Percentiles rank a stretch among this genome's conserved stretches.
Evolutionary conservation across 2,329 filamentous ascomycete species (phyloP).

Genomic region (Xylariaceae sp.): DNA sequence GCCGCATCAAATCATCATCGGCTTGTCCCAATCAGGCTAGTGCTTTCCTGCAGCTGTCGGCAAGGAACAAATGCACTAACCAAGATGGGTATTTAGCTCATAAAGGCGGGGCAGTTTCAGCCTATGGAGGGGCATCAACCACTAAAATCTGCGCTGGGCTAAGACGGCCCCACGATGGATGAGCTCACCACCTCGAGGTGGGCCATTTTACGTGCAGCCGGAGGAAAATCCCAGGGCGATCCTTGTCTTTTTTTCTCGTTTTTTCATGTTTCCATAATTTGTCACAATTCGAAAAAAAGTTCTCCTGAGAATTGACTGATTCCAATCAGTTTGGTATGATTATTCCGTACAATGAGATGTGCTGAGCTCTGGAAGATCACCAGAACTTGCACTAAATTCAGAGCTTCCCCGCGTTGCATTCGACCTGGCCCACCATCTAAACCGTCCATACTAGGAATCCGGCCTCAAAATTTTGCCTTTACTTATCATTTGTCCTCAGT

Average conservation of each 20-base stretch:
- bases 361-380: neutral
- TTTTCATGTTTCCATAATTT: neutral
- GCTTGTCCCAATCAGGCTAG: neutral
- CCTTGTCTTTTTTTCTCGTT: neutral
- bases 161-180: neutral
- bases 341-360: neutral
- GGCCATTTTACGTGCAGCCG: neutral
- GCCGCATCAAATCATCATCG: neutral
- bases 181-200: neutral
- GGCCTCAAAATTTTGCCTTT: conserved; percentile 5
- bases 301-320: neutral
- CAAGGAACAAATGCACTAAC: neutral
- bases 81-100: neutral
- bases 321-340: neutral
- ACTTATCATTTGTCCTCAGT: neutral
- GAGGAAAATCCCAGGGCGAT: neutral
- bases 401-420: neutral
- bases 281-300: neutral
- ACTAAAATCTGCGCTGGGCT: no score
- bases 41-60: neutral
- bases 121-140: neutral
- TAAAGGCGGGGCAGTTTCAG: neutral
- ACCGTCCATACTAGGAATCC: neutral
- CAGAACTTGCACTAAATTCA: no score
- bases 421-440: neutral